Percentiles rank a stretch among this genome's conserved stretches.
Evolutionary conservation across 345 rosid species (phyloP).

Genomic region (Litchi chinensis): DNA sequence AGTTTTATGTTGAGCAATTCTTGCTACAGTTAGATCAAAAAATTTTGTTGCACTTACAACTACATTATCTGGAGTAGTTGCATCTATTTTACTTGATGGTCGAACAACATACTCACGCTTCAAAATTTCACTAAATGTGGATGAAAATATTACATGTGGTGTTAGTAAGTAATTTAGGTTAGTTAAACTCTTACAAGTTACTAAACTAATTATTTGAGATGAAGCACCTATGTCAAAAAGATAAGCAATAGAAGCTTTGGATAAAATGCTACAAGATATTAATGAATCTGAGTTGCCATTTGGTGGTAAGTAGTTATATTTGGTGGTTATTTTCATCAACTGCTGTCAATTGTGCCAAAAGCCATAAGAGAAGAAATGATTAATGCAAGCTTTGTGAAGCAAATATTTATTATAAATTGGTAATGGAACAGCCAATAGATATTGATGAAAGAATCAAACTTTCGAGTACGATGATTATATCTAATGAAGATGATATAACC

Average conservation of each 20-base stretch:
- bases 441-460: no score
- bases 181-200: neutral
- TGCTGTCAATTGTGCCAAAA: neutral
- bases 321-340: neutral
- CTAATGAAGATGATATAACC: no score
- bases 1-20: neutral
- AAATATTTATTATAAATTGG: no score
- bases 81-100: neutral
- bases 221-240: neutral
- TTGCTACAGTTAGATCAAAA: neutral
- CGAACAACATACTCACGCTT: constrained; percentile 10
- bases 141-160: neutral
- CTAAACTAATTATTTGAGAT: neutral
- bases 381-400: neutral
- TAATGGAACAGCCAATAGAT: no score
- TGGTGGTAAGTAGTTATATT: no score
- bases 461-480: no score
- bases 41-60: neutral
- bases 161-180: neutral
- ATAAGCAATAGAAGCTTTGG: neutral
- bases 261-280: neutral
- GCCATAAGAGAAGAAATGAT: neutral
- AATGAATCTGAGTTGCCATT: neutral
- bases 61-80: neutral
- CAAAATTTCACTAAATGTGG: neutral